Percentiles rank a stretch among this genome's conserved stretches.
phyloP scores from a whole-genome alignment of 2,329 filamentous ascomycete genomes.

The Ophiostoma angusticollis region DNA sequence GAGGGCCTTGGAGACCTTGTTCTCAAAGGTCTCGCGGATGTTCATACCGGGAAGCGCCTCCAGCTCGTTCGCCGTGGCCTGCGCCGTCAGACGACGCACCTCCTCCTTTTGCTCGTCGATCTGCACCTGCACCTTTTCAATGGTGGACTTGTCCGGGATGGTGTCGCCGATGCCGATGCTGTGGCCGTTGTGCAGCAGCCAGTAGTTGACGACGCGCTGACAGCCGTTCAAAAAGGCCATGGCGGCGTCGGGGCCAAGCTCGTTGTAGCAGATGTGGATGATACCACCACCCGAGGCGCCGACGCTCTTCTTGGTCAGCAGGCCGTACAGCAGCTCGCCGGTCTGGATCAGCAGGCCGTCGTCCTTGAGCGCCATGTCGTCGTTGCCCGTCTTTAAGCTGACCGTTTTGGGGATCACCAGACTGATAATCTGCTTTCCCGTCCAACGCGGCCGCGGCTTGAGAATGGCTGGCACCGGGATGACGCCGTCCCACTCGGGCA shows the following conservation, averaged over 20 bases:
- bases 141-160: slow-evolving; percentile 77
- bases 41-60: slow-evolving; percentile 98
- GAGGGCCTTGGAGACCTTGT: slow-evolving; percentile 84
- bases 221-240: slow-evolving; percentile 94
- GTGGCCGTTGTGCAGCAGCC: slow-evolving; percentile 91
- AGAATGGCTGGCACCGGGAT: slow-evolving; percentile 89
- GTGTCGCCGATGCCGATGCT: slow-evolving; percentile 98
- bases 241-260: slow-evolving; percentile 71
- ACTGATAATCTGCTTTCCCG: slow-evolving; percentile 93
- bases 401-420: slow-evolving; percentile 81
- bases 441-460: slow-evolving; percentile 88
- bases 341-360: slow-evolving; percentile 71
- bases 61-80: slow-evolving; percentile 74
- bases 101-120: slow-evolving; percentile 72
- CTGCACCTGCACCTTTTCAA: slow-evolving; percentile 69
- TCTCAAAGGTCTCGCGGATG: slow-evolving; percentile 94
- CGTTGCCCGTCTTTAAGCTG: slow-evolving; percentile 57
- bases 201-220: slow-evolving; percentile 92
- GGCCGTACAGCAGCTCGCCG: slow-evolving; percentile 80
- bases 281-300: slow-evolving; percentile 85
- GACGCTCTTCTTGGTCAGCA: slow-evolving; percentile 86
- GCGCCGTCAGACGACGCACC: slow-evolving; percentile 60
- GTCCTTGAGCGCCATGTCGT: slow-evolving; percentile 55
- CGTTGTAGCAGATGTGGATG: slow-evolving; percentile 92
- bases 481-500: slow-evolving; percentile 92